These are phyloP conservation scores for Ordospora colligata DNA, from an alignment of 371 early-diverging fungal genomes.

Conservation along the genomic window DNA sequence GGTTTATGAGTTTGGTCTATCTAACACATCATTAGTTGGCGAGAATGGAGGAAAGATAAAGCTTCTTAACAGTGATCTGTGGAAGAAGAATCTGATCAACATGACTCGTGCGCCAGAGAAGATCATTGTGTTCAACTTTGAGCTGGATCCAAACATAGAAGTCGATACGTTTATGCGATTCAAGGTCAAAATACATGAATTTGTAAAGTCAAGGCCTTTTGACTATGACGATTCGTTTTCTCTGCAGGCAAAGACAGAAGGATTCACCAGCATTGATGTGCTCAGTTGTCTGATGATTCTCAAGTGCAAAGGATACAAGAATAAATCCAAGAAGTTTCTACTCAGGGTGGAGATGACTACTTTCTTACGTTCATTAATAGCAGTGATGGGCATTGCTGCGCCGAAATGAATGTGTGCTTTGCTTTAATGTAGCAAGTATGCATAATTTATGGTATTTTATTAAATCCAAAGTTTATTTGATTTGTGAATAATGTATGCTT, in stretches of 20 bases:
- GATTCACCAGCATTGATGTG: constrained; percentile 41
- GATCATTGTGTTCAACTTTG: constrained; percentile 56
- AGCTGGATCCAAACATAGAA: constrained; percentile 34
- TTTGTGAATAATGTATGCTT: background rate
- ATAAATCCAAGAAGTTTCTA: constrained; percentile 54
- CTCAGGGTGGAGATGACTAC: constrained; percentile 55
- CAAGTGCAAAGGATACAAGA: constrained; percentile 54
- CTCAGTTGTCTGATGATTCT: constrained; percentile 49
- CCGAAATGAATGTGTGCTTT: background rate
- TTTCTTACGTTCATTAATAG: constrained; percentile 40
- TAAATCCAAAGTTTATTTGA: background rate
- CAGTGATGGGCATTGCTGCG: constrained; percentile 8
- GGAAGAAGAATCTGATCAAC: constrained; percentile 57
- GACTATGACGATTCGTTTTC: constrained; percentile 59
- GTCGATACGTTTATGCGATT: constrained; percentile 34
- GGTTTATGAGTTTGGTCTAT: constrained; percentile 53
- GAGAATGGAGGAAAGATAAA: constrained; percentile 60
- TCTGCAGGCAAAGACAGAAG: constrained; percentile 47
- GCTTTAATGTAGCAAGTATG: background rate
- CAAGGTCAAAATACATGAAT: constrained; percentile 52
- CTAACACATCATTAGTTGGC: constrained; percentile 53
- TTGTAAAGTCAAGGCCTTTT: constrained; percentile 33
- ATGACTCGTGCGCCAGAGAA: constrained; percentile 62
- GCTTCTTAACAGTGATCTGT: constrained; percentile 58
- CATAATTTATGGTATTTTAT: background rate